Conservation (phyloP, 1,284 basidiomycete species). For the Cryptococcus hybrid region DNA sequence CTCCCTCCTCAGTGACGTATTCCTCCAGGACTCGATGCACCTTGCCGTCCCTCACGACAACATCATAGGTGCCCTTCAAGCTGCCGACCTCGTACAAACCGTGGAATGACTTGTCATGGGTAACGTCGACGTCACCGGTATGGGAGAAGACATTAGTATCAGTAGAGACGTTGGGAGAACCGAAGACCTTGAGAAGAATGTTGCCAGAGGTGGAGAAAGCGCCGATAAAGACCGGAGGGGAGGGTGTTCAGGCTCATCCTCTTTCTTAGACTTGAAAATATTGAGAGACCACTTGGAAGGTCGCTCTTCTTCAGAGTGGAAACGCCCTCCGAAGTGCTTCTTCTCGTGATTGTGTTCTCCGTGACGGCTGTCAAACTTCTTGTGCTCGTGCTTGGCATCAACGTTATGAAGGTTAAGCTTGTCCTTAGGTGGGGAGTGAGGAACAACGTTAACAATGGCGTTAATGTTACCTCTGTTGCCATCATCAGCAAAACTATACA, state of each 20-base stretch:
- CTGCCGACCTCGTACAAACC: conserved; percentile 27
- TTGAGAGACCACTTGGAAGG: conserved; percentile 1
- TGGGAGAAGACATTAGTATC: conserved; percentile 43
- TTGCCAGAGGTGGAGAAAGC: conserved; percentile 27
- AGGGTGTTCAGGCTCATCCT: conserved; percentile 5
- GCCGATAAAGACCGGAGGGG: conserved; percentile 24
- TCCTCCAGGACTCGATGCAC: conserved; percentile 23
- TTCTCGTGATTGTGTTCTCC: background rate
- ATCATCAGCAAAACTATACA: background rate
- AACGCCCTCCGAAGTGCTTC: background rate
- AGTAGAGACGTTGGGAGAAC: conserved; percentile 16
- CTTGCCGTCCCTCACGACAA: conserved; percentile 10
- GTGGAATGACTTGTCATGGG: conserved; percentile 20
- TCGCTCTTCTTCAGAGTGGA: background rate
- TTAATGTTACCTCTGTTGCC: conserved; percentile 24
- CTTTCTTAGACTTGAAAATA: background rate
- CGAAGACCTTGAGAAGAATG: conserved; percentile 22
- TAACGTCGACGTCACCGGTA: conserved; percentile 43
- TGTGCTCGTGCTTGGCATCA: conserved; percentile 2
- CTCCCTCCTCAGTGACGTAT: conserved; percentile 17
- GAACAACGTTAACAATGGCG: conserved; percentile 24
- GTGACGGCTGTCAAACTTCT: background rate
- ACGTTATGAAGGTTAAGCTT: conserved; percentile 6
- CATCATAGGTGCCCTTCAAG: conserved; percentile 17
- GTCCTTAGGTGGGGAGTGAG: conserved; percentile 11